Conservation (phyloP, 176 grass and related monocot species). For the Oryza australiensis region DNA sequence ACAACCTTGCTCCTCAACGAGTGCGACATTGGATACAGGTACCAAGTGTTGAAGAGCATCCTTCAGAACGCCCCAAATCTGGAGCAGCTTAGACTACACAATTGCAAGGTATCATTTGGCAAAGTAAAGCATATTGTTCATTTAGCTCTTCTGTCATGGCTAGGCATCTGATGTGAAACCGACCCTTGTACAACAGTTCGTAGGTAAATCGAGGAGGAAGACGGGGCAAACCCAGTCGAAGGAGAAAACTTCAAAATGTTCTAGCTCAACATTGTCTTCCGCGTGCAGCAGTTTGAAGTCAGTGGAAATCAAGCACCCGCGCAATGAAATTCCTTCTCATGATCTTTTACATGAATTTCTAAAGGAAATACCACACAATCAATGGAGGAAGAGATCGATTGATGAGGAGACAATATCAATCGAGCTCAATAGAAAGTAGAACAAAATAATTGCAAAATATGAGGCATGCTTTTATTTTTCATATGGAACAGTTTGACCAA, state of each 20-base stretch:
- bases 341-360: not conserved
- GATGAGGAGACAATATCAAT: not conserved
- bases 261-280: not conserved
- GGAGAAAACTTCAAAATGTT: not conserved
- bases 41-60: constrained; percentile 3
- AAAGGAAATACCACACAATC: not conserved
- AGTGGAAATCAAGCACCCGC: constrained; percentile 12
- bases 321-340: not conserved
- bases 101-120: constrained; percentile 1
- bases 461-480: not conserved
- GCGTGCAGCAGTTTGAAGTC: not conserved
- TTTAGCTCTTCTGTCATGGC: not conserved
- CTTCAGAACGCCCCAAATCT: constrained; percentile 4
- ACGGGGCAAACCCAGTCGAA: not conserved
- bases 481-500: not conserved
- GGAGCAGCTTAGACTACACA: constrained; percentile 21
- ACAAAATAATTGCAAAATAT: not conserved
- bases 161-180: not conserved
- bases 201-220: not conserved
- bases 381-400: not conserved
- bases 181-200: constrained; percentile 9
- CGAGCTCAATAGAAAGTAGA: not conserved
- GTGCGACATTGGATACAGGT: constrained; percentile 19
- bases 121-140: not conserved
- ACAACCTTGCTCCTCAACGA: not conserved